Conservation (phyloP, 148 eudicot species). For the Fagopyrum tataricum region DNA sequence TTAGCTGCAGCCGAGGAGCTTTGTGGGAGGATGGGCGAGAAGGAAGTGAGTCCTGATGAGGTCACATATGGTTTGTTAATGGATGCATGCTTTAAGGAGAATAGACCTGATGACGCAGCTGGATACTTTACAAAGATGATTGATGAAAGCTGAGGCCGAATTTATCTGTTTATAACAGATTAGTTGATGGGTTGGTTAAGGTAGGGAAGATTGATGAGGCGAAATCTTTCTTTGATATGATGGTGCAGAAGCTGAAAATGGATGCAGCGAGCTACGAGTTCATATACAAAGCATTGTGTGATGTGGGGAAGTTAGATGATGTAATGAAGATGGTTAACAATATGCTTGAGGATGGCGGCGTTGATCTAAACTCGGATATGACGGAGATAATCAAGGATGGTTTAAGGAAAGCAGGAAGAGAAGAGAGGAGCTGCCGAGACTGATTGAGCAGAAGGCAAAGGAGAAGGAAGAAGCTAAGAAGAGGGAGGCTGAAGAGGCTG, state of each 20-base stretch:
- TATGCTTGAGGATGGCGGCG: conserved; percentile 66
- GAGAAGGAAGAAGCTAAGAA: conserved; percentile 86
- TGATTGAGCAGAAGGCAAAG: conserved; percentile 56
- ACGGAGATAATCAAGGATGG: conserved; percentile 65
- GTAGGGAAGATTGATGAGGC: conserved; percentile 83
- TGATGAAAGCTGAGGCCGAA: conserved; percentile 72
- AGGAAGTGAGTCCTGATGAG: conserved; percentile 78
- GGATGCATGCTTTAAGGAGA: conserved; percentile 75
- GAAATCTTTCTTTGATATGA: conserved; percentile 72
- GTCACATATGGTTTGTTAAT: conserved; percentile 64
- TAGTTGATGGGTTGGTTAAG: conserved; percentile 70
- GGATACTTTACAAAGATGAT: conserved; percentile 68
- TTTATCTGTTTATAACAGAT: conserved; percentile 54
- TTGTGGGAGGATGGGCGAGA: conserved; percentile 60
- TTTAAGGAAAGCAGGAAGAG: conserved; percentile 59
- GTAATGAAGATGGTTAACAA: conserved; percentile 54
- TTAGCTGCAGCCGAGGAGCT: conserved; percentile 76
- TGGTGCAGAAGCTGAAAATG: conserved; percentile 88
- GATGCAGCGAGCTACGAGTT: conserved; percentile 68
- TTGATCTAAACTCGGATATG: conserved; percentile 70
- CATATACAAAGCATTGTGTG: conserved; percentile 74
- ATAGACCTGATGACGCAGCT: conserved; percentile 81
- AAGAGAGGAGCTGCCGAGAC: conserved; percentile 72
- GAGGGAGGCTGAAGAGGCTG: conserved; percentile 68
- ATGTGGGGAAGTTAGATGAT: conserved; percentile 57